Percentiles rank a stretch among this genome's conserved stretches.
phyloP scores from a whole-genome alignment of 768 basidiomycete genomes.

The Cyathus striatus region DNA sequence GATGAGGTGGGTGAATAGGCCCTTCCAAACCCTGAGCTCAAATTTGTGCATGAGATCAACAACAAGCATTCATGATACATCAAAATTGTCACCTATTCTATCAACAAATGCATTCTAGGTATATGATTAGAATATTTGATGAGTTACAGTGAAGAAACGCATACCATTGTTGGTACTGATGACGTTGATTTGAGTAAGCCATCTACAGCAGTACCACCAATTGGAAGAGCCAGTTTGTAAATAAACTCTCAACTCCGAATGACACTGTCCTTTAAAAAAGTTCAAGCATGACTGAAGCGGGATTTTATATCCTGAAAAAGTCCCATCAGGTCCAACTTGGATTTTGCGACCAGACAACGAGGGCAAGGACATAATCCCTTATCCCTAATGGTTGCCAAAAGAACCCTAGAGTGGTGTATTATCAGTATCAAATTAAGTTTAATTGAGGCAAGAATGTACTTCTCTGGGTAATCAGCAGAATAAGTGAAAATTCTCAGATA shows the following conservation, averaged over 20 bases:
- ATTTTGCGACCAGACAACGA: neutral
- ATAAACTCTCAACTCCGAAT: neutral
- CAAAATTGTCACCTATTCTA: conserved; percentile 12
- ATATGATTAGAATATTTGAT: neutral
- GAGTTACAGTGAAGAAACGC: neutral
- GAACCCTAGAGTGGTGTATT: neutral
- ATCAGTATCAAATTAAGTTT: neutral
- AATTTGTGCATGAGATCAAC: conserved; percentile 32
- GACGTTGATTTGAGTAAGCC: neutral
- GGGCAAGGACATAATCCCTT: neutral
- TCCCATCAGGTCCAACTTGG: neutral
- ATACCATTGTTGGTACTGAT: neutral
- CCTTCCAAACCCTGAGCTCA: conserved; percentile 30
- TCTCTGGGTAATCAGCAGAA: neutral
- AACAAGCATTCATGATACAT: conserved; percentile 20
- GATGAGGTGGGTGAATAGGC: conserved; percentile 25
- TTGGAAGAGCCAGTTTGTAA: neutral
- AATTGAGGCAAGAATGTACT: neutral
- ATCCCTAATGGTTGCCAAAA: neutral
- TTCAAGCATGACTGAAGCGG: neutral
- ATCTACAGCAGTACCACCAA: neutral
- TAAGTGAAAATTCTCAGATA: neutral
- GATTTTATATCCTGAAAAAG: neutral
- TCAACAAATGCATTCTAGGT: conserved; percentile 9
- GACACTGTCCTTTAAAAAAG: neutral